Percentiles rank a stretch among this genome's conserved stretches.
phyloP scores from a whole-genome alignment of 495 filamentous ascomycete genomes.

The Penicillium coprophilum region DNA sequence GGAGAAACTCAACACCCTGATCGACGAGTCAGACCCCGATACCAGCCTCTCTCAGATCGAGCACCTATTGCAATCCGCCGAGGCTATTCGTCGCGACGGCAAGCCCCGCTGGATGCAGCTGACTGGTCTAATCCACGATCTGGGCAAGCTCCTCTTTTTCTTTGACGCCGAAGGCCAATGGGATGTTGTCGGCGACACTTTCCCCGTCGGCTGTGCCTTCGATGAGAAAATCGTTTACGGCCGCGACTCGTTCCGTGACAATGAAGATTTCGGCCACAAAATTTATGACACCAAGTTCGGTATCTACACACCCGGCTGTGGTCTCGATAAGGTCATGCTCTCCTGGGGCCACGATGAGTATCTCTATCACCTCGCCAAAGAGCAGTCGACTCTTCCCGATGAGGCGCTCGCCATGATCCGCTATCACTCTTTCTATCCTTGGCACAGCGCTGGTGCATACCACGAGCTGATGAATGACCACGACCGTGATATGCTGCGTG shows the following conservation, averaged over 20 bases:
- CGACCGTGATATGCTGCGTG: slow-evolving; percentile 73
- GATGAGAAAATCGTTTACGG: slow-evolving; percentile 73
- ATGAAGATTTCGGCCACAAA: slow-evolving; percentile 64
- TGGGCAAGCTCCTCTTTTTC: slow-evolving; percentile 87
- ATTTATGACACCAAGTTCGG: slow-evolving; percentile 72
- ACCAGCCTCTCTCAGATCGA: slow-evolving; percentile 84
- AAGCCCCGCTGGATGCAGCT: slow-evolving; percentile 94
- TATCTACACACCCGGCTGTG: slow-evolving; percentile 75
- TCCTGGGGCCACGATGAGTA: slow-evolving; percentile 94
- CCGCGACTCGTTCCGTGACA: slow-evolving; percentile 66
- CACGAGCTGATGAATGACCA: slow-evolving; percentile 76
- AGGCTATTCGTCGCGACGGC: slow-evolving; percentile 82
- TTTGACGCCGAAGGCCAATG: slow-evolving; percentile 80
- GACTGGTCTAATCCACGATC: slow-evolving; percentile 83
- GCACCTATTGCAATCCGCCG: slow-evolving; percentile 81
- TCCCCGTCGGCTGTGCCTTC: slow-evolving; percentile 85
- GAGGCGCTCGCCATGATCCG: slow-evolving; percentile 89
- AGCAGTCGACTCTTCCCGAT: slow-evolving; percentile 70
- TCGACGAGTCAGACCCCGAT: slow-evolving; percentile 88
- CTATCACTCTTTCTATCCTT: slow-evolving; percentile 88
- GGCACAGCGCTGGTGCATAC: slow-evolving; percentile 80
- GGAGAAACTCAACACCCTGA: slow-evolving; percentile 82
- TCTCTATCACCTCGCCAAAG: slow-evolving; percentile 78
- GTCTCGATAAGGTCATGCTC: slow-evolving; percentile 81
- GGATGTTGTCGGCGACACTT: slow-evolving; percentile 91